Percentiles rank a stretch among this genome's conserved stretches.
Conservation (phyloP, 2,329 filamentous ascomycete species). For the Massarina eburnea region DNA sequence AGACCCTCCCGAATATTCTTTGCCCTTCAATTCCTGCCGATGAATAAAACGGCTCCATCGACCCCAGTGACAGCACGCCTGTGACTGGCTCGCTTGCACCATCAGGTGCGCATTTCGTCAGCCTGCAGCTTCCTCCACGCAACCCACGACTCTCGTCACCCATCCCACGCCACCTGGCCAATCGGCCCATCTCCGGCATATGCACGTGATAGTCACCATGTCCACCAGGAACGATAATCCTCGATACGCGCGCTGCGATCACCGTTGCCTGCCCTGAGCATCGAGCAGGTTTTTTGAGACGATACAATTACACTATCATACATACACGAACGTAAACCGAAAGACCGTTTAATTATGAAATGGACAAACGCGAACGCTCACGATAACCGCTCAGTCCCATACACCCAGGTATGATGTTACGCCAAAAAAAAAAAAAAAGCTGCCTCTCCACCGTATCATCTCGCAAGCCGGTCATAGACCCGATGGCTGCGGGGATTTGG, state of each 20-base stretch:
- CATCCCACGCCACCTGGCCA: neutral
- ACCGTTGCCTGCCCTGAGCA: too few relatives aligned
- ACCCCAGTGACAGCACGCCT: neutral
- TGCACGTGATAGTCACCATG: too few relatives aligned
- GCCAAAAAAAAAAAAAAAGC: too few relatives aligned
- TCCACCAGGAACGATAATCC: too few relatives aligned
- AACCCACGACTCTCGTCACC: slow-evolving; percentile 4
- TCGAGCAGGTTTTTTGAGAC: too few relatives aligned
- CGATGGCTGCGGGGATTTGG: neutral
- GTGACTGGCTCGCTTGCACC: slow-evolving; percentile 4
- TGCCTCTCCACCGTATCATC: too few relatives aligned
- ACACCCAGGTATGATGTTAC: too few relatives aligned
- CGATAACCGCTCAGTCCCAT: too few relatives aligned
- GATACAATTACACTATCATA: slow-evolving; percentile 2
- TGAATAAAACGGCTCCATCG: neutral
- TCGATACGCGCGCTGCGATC: too few relatives aligned
- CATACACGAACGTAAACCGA: neutral
- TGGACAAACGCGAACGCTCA: too few relatives aligned
- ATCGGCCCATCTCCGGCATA: slow-evolving; percentile 7
- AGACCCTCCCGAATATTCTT: too few relatives aligned
- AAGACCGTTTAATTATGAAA: neutral
- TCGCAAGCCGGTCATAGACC: neutral
- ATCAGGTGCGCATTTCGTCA: slow-evolving; percentile 3
- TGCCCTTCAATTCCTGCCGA: slow-evolving; percentile 2
- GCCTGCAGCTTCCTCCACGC: neutral